Conservation (phyloP, 176 grass and related monocot genomes). For the Thalia dealbata region DNA sequence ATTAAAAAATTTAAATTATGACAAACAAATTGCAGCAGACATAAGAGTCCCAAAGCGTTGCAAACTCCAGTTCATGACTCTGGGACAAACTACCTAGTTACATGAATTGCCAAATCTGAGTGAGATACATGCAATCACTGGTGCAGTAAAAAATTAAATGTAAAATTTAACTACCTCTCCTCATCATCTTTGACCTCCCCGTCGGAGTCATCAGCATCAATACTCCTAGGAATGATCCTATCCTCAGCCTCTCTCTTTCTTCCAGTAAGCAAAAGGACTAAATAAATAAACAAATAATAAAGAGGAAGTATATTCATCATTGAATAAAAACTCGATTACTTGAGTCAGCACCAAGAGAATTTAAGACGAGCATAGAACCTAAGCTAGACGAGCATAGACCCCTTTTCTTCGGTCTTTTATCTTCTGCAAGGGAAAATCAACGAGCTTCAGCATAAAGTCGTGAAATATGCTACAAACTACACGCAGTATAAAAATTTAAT, state of each 20-base stretch:
- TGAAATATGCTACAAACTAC: background rate
- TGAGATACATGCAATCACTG: no score
- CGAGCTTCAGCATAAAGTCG: background rate
- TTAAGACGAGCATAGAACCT: background rate
- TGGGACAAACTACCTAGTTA: background rate
- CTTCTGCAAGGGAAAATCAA: conserved; percentile 35
- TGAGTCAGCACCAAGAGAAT: background rate
- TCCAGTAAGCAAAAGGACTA: conserved; percentile 27
- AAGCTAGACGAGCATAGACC: conserved; percentile 38
- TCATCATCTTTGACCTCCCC: conserved; percentile 55
- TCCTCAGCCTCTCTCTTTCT: conserved; percentile 69
- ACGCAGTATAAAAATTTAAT: background rate
- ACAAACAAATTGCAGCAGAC: background rate
- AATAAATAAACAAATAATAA: background rate
- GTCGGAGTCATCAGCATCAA: conserved; percentile 83
- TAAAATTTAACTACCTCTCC: conserved; percentile 40
- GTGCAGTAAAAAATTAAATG: background rate
- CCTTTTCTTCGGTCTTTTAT: conserved; percentile 72
- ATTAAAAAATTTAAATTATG: no score
- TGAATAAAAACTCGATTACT: background rate
- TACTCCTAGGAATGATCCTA: conserved; percentile 79
- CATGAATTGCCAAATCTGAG: background rate
- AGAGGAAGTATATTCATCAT: background rate
- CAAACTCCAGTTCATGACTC: background rate
- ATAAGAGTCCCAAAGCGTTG: background rate